Evolutionary conservation across 1,139 yeast species (phyloP), one percentile per base, ranked within the genome.

Genomic region (Magnusiomyces tetraspermus): DNA sequence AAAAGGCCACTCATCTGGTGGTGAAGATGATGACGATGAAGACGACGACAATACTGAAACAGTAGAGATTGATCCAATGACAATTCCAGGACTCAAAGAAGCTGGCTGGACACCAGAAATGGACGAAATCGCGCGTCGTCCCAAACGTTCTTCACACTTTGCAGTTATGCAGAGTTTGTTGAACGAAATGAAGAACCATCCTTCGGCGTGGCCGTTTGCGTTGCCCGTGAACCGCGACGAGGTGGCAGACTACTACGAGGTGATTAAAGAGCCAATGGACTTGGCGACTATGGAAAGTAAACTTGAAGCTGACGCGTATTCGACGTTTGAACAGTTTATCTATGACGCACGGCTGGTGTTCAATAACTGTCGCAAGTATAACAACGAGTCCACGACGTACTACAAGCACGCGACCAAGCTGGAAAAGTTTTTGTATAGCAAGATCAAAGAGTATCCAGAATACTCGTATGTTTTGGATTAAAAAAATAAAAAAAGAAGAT

Each of bases 51-150:
- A n/a, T n/a, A n/a, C n/a, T n/a, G n/a, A n/a, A n/a, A n/a, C n/a
- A n/a, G n/a, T n/a, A n/a, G 50, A 64, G 59, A 69, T 81, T 28
- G 85, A 84, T 61, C 94, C 96, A 5, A 76, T 80, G 72, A 78
- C 78, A 23, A 86, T 90, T 13, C 97, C 97, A 0, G 97, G 97
- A 0, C 72, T 90, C 48, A 76, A 79, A 58, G 97, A 90, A 66
- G 87, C 95, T 1, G 98, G 98, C 0, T 92, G 98, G 98, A 87
- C 95, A 52, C 95, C 92, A 44, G 98, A 90, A 67, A 90, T 92
- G 96, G 99, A 92, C 67, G 92, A 87, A 60, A 72, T 94, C 57
- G 97, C 98, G 0, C 92, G 95, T 62, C 80, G 88, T 63, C 98
- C 98, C 1, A 89, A 89, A 66, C 75, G 97, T 52, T 90, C 95